Conservation (phyloP, 1,284 basidiomycete genomes). For the Puccinia novopanici region DNA sequence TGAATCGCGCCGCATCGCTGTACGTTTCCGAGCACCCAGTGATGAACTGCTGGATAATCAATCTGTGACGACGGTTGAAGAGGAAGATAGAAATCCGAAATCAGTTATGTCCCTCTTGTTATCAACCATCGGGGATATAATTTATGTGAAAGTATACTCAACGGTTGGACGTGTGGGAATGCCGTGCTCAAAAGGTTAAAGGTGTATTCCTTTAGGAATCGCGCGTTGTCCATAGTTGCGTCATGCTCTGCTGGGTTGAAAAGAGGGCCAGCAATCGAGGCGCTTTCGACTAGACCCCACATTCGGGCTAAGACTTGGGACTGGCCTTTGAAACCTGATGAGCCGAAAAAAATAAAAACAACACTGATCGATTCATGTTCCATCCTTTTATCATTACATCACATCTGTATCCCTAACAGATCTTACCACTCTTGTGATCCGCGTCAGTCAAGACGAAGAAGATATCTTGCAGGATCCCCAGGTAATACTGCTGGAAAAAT, state of each 20-base stretch:
- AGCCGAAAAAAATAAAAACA: constrained; percentile 8
- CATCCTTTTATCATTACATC: constrained; percentile 1
- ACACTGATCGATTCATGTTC: neutral
- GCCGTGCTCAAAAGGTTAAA: constrained; percentile 80
- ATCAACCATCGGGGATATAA: neutral
- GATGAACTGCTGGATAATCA: constrained; percentile 79
- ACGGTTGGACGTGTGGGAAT: constrained; percentile 78
- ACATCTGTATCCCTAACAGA: neutral
- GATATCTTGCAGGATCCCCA: constrained; percentile 90
- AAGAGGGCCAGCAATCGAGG: constrained; percentile 78
- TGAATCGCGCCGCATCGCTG: constrained; percentile 88
- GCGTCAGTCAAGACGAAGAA: constrained; percentile 97
- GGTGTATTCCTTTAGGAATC: constrained; percentile 85
- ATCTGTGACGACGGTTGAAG: constrained; percentile 54
- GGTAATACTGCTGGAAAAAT: constrained; percentile 89
- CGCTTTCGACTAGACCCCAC: constrained; percentile 87
- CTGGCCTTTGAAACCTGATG: constrained; percentile 59
- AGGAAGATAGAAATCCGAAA: neutral
- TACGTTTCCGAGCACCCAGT: constrained; percentile 79
- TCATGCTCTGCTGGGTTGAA: constrained; percentile 64
- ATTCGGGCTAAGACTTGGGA: constrained; percentile 71
- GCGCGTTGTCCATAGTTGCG: constrained; percentile 74
- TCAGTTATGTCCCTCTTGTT: neutral
- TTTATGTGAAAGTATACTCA: constrained; percentile 16
- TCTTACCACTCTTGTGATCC: constrained; percentile 85